Evolutionary conservation across 805 yeast species (phyloP).

Genomic region (Tetrapisispora phaffii): DNA sequence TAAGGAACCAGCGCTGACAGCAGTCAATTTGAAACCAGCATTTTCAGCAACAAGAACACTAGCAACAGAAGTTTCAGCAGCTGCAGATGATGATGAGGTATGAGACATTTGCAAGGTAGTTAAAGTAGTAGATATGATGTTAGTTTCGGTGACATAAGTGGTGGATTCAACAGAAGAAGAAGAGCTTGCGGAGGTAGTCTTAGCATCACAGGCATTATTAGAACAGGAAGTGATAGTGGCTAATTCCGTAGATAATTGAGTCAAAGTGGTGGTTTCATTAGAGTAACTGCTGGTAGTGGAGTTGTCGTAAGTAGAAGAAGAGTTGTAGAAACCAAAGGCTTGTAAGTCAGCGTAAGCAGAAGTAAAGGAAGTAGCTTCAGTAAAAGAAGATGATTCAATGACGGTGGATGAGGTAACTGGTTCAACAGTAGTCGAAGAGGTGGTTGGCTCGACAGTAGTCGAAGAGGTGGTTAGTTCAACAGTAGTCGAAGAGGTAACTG

Average conservation of each 20-base stretch:
- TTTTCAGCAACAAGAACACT: neutral
- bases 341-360: neutral
- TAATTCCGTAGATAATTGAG: constrained; percentile 12
- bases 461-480: neutral
- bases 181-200: neutral
- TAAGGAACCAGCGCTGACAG: constrained; percentile 4
- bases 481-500: neutral
- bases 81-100: neutral
- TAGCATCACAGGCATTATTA: neutral
- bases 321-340: neutral
- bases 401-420: too few relatives aligned
- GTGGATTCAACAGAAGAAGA: neutral
- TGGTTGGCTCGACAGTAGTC: neutral
- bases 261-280: neutral
- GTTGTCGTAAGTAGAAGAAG: constrained; percentile 2
- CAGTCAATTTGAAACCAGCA: constrained; percentile 4
- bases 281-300: neutral
- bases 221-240: constrained; percentile 1
- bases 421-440: too few relatives aligned
- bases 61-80: neutral
- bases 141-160: neutral
- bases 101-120: neutral
- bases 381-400: neutral
- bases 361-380: neutral
- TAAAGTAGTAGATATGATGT: neutral